A percentile compares a stretch with the other conserved stretches of the same genome.
Conservation (phyloP, 169 alveolate species). For the Cryptosporidium canis region DNA sequence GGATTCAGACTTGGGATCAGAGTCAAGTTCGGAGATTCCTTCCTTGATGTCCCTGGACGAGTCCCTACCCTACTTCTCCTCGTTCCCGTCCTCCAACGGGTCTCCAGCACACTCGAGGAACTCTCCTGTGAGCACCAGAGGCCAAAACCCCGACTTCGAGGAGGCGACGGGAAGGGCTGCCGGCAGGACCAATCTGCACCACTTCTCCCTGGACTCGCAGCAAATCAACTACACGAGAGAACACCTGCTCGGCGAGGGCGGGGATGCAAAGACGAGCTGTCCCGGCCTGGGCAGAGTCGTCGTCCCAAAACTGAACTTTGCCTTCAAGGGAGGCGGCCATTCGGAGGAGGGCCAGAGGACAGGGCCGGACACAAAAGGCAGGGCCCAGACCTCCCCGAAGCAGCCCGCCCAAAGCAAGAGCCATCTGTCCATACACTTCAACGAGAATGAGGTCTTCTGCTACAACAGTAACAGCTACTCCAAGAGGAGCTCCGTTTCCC, state of each 20-base stretch:
- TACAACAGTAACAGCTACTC: not conserved
- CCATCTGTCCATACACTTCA: not conserved
- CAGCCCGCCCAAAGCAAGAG: not conserved
- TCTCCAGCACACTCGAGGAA: constrained; percentile 2
- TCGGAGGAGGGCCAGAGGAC: not conserved
- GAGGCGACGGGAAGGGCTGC: not conserved
- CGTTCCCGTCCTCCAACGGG: constrained; percentile 28
- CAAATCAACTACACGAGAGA: not conserved
- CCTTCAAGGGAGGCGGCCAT: not conserved
- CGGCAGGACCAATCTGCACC: not conserved
- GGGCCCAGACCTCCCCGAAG: not conserved
- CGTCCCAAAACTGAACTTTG: constrained; percentile 1
- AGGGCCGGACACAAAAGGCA: not conserved
- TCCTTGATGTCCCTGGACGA: constrained; percentile 26
- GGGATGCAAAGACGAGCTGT: not conserved
- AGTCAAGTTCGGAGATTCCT: not conserved
- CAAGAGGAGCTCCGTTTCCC: not conserved
- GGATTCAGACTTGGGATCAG: not conserved
- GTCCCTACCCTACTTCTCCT: constrained; percentile 2
- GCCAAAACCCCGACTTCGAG: not conserved
- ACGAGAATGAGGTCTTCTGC: not conserved
- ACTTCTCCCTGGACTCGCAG: not conserved
- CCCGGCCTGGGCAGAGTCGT: not conserved
- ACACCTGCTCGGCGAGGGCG: not conserved
- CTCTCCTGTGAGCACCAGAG: not conserved